These are phyloP conservation scores for Myriosclerotinia curreyana DNA, from an alignment of 2,329 filamentous ascomycete genomes.

Conservation along the genomic window DNA sequence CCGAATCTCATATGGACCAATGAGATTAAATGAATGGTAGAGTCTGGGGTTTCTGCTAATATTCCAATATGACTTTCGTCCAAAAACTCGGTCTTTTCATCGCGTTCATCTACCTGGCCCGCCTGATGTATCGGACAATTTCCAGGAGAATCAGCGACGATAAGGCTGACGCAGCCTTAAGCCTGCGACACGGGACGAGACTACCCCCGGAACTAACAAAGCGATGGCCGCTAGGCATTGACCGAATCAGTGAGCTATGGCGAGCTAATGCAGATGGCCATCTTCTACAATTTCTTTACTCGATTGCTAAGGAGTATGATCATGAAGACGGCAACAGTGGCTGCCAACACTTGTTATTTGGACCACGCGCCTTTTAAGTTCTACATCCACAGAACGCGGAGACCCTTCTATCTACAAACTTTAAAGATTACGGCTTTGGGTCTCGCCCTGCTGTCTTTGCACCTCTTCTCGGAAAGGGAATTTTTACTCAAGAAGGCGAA, in stretches of 20 bases:
- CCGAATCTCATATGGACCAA: too few relatives aligned
- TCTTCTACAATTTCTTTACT: slow-evolving; percentile 3
- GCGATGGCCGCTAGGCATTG: slow-evolving; percentile 8
- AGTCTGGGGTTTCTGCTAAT: too few relatives aligned
- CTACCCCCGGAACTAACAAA: slow-evolving; percentile 7
- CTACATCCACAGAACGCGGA: slow-evolving; percentile 4
- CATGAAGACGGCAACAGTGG: not conserved
- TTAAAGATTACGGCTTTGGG: slow-evolving; percentile 15
- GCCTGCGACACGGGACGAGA: slow-evolving; percentile 1
- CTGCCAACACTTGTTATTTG: slow-evolving; percentile 2
- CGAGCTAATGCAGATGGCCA: slow-evolving; percentile 3
- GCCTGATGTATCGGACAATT: not conserved
- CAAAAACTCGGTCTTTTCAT: slow-evolving; percentile 4
- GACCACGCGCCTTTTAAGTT: slow-evolving; percentile 3
- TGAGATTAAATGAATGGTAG: too few relatives aligned
- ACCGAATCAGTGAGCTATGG: not conserved
- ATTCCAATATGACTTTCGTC: slow-evolving; percentile 6
- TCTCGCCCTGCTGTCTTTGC: not conserved
- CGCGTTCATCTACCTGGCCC: not conserved
- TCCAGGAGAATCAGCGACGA: not conserved
- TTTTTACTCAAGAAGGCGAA: slow-evolving; percentile 22
- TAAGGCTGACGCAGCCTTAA: slow-evolving; percentile 8
- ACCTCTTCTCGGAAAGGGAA: slow-evolving; percentile 18
- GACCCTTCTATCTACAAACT: slow-evolving; percentile 6
- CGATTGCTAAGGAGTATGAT: slow-evolving; percentile 3